phyloP scores from a whole-genome alignment of 805 yeast genomes.

The Metschnikowia lochheadii region DNA sequence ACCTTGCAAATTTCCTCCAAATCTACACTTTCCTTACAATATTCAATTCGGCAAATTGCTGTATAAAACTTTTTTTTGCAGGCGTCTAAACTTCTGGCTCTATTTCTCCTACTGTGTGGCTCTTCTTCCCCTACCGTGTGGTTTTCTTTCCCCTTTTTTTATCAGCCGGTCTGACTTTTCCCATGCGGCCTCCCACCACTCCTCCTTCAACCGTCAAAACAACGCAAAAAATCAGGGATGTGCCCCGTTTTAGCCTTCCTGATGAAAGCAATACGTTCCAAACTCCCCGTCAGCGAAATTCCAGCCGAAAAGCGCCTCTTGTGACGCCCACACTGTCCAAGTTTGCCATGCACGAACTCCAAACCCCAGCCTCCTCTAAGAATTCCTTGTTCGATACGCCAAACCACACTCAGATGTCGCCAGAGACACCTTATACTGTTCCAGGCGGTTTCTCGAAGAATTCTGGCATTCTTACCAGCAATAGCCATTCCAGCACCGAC shows the following conservation, averaged over 20 bases:
- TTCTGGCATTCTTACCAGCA: background rate
- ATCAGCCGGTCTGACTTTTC: background rate
- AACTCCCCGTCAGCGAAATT: background rate
- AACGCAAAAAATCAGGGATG: background rate
- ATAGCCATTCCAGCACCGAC: too few relatives aligned
- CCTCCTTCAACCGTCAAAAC: background rate
- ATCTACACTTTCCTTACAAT: background rate
- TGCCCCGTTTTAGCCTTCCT: background rate
- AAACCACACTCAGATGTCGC: background rate
- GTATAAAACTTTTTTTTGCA: too few relatives aligned
- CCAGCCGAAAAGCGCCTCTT: background rate
- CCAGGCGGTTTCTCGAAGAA: background rate
- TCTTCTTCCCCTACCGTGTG: background rate
- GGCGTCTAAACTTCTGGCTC: too few relatives aligned
- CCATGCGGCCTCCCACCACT: constrained; percentile 1
- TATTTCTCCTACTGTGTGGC: too few relatives aligned
- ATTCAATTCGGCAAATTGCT: background rate
- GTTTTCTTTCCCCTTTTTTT: background rate
- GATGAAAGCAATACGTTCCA: background rate
- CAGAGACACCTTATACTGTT: background rate
- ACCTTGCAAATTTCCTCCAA: background rate
- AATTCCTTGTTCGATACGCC: constrained; percentile 3
- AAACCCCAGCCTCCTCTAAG: constrained; percentile 11
- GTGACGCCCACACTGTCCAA: background rate
- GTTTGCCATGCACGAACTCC: constrained; percentile 4